Percentiles rank a stretch among this genome's conserved stretches.
Conservation (phyloP, 352 stramenopile species). For the Globisporangium ultimum region DNA sequence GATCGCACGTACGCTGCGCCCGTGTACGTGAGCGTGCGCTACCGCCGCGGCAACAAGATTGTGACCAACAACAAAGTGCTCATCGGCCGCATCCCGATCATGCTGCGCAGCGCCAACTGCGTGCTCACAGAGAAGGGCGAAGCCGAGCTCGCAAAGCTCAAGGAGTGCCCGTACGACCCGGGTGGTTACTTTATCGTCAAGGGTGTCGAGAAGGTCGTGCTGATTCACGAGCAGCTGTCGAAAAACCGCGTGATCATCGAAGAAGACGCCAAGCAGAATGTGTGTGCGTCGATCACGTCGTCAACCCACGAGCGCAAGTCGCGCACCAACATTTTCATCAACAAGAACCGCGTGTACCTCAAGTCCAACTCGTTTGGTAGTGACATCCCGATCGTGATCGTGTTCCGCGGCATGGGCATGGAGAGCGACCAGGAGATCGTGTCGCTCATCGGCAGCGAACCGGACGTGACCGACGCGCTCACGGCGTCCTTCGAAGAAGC, state of each 20-base stretch:
- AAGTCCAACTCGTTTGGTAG: constrained; percentile 98
- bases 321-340: constrained; percentile 96
- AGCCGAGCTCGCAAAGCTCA: constrained; percentile 93
- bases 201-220: constrained; percentile 98
- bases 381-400: constrained; percentile 96
- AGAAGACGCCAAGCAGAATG: constrained; percentile 91
- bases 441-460: constrained; percentile 92
- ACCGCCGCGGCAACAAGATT: constrained; percentile 96
- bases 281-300: constrained; percentile 95
- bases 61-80: constrained; percentile 97
- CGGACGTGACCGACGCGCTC: constrained; percentile 93
- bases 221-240: constrained; percentile 99
- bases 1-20: constrained; percentile 99
- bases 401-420: constrained; percentile 98
- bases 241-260: constrained; percentile 99
- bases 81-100: constrained; percentile 97
- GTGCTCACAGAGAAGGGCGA: constrained; percentile 94
- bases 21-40: constrained; percentile 99
- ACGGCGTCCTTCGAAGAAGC: constrained; percentile 96
- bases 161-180: constrained; percentile 99
- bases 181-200: constrained; percentile 99
- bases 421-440: constrained; percentile 99
- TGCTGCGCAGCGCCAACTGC: constrained; percentile 97
- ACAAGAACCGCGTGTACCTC: constrained; percentile 96
- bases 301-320: constrained; percentile 99